Conservation (phyloP, 176 grass and related monocot genomes). For the Eleusine coracana region DNA sequence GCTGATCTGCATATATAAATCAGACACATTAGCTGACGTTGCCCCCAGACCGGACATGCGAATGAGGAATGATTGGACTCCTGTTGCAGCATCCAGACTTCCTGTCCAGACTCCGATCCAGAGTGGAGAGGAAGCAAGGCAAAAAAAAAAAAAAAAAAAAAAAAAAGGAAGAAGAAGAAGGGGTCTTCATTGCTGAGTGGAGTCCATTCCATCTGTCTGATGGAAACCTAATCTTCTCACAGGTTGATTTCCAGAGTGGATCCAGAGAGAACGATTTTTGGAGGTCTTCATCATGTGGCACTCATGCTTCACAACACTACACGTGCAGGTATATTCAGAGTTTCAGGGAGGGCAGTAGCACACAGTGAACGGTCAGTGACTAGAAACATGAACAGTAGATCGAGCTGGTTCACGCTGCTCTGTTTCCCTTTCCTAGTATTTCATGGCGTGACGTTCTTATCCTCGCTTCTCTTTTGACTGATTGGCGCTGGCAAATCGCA, state of each 20-base stretch:
- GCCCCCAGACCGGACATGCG: slow-evolving; percentile 12
- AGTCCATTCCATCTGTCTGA: neutral
- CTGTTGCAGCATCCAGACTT: neutral
- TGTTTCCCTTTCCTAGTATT: no score
- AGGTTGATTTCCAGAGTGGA: slow-evolving; percentile 9
- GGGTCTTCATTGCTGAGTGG: no score
- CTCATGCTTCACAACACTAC: neutral
- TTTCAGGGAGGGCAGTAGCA: neutral
- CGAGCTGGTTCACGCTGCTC: no score
- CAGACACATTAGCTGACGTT: slow-evolving; percentile 16
- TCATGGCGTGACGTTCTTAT: no score
- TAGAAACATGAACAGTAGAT: no score
- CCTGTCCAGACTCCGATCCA: neutral
- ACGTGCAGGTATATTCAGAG: neutral
- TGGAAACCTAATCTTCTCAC: slow-evolving; percentile 1
- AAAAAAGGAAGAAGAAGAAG: no score
- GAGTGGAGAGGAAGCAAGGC: neutral
- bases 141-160: neutral
- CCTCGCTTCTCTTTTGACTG: neutral
- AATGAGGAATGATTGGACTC: neutral
- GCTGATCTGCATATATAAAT: neutral
- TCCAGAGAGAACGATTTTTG: neutral
- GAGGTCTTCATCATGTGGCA: neutral
- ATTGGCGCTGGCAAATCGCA: neutral
- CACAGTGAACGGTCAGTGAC: neutral